These are phyloP conservation scores for Tulasnella sp. DNA, from an alignment of 768 basidiomycete species.

Conservation along the genomic window DNA sequence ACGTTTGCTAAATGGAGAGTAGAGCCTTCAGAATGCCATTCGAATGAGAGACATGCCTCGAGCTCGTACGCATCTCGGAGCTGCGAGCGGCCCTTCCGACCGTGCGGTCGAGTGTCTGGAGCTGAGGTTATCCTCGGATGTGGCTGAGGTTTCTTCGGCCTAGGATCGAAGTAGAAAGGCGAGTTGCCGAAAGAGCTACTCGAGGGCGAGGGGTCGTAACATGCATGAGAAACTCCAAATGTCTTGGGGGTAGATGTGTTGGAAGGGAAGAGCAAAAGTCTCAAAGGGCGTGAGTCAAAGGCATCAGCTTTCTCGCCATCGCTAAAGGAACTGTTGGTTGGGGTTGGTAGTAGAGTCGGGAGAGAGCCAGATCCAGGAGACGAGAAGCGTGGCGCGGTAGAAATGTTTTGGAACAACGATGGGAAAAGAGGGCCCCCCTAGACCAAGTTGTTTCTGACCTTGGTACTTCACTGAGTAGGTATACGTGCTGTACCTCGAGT, in stretches of 20 bases:
- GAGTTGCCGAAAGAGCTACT: not conserved
- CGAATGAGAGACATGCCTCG: not conserved
- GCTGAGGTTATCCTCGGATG: not conserved
- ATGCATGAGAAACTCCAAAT: not conserved
- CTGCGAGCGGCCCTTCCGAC: not conserved
- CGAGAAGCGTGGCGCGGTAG: not conserved
- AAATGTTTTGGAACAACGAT: not conserved
- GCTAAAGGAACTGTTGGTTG: not conserved
- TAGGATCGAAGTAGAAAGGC: not conserved
- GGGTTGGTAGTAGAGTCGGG: not conserved
- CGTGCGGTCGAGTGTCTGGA: not conserved
- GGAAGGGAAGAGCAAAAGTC: not conserved
- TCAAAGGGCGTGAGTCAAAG: not conserved
- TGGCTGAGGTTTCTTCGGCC: not conserved
- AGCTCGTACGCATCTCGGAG: not conserved
- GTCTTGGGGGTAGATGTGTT: not conserved
- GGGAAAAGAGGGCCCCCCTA: not conserved
- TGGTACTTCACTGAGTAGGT: not conserved
- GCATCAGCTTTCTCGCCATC: not conserved
- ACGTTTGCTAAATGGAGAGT: constrained; percentile 51
- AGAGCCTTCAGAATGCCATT: constrained; percentile 35
- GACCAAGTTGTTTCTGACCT: not conserved
- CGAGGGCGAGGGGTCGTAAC: not conserved
- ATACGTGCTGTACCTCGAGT: not conserved
- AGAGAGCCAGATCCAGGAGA: not conserved